Base-by-base conservation (phyloP, 2,329 filamentous ascomycete species). In the Colletotrichum australisinense region DNA sequence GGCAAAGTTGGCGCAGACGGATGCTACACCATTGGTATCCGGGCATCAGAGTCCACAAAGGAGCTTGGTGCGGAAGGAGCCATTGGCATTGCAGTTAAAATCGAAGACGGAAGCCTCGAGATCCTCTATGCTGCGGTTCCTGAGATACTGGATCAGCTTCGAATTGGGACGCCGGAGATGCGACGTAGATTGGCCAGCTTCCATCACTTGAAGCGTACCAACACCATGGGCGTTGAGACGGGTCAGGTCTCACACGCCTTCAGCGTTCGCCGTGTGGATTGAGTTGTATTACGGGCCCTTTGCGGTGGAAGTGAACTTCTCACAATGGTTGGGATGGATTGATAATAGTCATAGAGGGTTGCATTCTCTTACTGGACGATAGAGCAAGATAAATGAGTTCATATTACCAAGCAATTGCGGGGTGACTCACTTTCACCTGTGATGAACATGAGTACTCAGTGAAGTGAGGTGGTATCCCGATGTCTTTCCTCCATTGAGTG, bases 1-100 rank as follows among this genome's bases (percentile, higher is more conserved):
- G 86, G 87, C 1, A 88, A 89, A 73, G 55, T 88, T 3, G 86
- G 86, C 0, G 86, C 86, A 0, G 86, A 88, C 75, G 86, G 81
- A 0, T 88, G 84, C 60, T 88, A 88, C 75, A 84, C 81, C 0
- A 76, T 88, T 8, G 86, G 82, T 0, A 75, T 88, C 3, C 78
- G 82, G n/a, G 79, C 77, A 8, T 84, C 81, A 1, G 78, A 82
- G 30, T 74, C 80, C 24, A 86, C 85, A 0, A 76, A 67, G n/a
- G 74, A 67, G 1, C 77, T 86, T 3, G 83, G 84, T 0, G 81
- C 80, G 0, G 64, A 79, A 1, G 84, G 83, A 5, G 79, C 81
- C 0, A 62, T 88, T 4, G 86, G 85, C 0, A 84, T 88, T 12
- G 80, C 85, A 0, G 82, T 86, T 14, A 88, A 88, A 74, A 81